phyloP scores from a whole-genome alignment of 371 early-diverging fungal species.

The Entomophthora muscae region DNA sequence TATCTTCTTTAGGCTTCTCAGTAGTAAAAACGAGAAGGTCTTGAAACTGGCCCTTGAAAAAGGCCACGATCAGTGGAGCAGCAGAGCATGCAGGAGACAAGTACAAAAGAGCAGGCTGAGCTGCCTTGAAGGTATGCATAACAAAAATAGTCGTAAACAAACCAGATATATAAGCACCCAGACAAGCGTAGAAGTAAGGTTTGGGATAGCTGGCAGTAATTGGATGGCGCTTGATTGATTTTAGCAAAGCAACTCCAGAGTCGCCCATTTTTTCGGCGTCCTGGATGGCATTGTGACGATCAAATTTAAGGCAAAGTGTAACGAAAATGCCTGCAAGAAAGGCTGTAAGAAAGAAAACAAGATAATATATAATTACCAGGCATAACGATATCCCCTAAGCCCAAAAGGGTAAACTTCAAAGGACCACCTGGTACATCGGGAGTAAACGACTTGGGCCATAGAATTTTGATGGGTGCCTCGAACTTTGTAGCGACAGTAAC shows the following conservation, averaged over 20 bases:
- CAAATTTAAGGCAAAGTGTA: slow-evolving; percentile 75
- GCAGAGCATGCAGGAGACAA: slow-evolving; percentile 90
- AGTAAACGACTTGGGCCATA: slow-evolving; percentile 68
- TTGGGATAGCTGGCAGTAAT: slow-evolving; percentile 39
- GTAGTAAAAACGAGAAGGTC: slow-evolving; percentile 63
- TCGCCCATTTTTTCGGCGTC: slow-evolving; percentile 16
- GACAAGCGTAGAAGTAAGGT: slow-evolving; percentile 72
- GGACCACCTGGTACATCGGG: slow-evolving; percentile 16
- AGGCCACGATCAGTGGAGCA: slow-evolving; percentile 60
- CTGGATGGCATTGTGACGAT: slow-evolving; percentile 45
- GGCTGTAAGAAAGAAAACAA: not conserved
- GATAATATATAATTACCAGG: slow-evolving; percentile 40
- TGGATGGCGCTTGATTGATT: slow-evolving; percentile 15
- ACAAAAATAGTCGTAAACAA: slow-evolving; percentile 77
- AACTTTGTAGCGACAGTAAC: slow-evolving; percentile 91
- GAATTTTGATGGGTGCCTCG: slow-evolving; percentile 92
- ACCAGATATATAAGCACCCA: slow-evolving; percentile 67
- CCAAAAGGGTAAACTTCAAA: slow-evolving; percentile 76
- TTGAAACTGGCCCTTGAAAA: slow-evolving; percentile 62
- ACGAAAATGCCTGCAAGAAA: slow-evolving; percentile 55
- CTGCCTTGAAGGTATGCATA: slow-evolving; percentile 92
- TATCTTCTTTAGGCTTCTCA: slow-evolving; percentile 14
- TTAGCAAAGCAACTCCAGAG: not conserved
- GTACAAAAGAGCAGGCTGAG: slow-evolving; percentile 94
- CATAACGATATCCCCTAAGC: slow-evolving; percentile 94